Conservation (phyloP, 2,329 filamentous ascomycete genomes). For the Coniochaeta sp. region DNA sequence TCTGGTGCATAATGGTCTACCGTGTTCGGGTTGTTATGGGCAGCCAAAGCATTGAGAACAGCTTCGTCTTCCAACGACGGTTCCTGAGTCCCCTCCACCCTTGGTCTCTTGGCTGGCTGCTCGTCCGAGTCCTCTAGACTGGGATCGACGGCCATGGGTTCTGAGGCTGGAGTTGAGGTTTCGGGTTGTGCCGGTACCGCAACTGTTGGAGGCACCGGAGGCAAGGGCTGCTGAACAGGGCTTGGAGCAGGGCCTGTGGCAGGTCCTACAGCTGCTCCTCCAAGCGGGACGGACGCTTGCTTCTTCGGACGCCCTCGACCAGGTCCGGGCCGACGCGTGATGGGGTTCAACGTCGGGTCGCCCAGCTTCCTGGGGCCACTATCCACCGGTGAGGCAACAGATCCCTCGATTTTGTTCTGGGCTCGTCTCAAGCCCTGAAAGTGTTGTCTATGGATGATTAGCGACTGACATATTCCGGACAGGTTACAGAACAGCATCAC, state of each 20-base stretch:
- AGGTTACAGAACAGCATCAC: not conserved
- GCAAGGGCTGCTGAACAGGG: slow-evolving; percentile 1
- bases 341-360: slow-evolving; percentile 49
- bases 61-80: slow-evolving; percentile 37
- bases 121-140: slow-evolving; percentile 22
- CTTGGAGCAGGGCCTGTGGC: slow-evolving; percentile 2
- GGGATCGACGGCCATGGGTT: slow-evolving; percentile 17
- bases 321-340: slow-evolving; percentile 52
- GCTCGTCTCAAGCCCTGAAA: slow-evolving; percentile 52
- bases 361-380: slow-evolving; percentile 23
- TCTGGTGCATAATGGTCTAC: slow-evolving; percentile 32
- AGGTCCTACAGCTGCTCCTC: no score
- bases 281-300: slow-evolving; percentile 18
- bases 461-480: not conserved
- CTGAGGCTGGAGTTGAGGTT: slow-evolving; percentile 1
- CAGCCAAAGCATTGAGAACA: slow-evolving; percentile 36
- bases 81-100: slow-evolving; percentile 27
- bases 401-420: slow-evolving; percentile 42
- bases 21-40: slow-evolving; percentile 28
- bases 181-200: not conserved
- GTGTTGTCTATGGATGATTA: slow-evolving; percentile 32
- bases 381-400: slow-evolving; percentile 20
- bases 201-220: slow-evolving; percentile 4
- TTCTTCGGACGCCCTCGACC: slow-evolving; percentile 49
- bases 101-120: slow-evolving; percentile 31